Base-by-base conservation (phyloP, 805 yeast species). In the Metschnikowia reukaufii region DNA sequence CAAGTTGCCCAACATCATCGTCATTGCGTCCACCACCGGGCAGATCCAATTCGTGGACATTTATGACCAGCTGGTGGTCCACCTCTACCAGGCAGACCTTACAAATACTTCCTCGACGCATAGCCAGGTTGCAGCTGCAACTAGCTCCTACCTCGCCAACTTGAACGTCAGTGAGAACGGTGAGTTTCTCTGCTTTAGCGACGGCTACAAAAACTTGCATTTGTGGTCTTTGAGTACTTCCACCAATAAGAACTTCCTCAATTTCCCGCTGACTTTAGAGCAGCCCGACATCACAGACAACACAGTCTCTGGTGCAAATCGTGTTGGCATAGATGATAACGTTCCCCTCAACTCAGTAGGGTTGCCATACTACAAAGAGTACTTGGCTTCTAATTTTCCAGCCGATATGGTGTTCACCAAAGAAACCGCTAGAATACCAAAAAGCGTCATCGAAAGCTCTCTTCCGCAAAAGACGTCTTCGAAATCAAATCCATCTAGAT, bases 11-110 rank as follows among this genome's bases (percentile, higher is more conserved):
- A 86, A 87, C 32, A 82, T 86, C 30, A 79, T 89, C 37, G 63
- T 89, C 4, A 82, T 88, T 6, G 85, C 88, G 0, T 86, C 97
- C 0, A 74, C 75, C 17, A 65, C 79, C 18, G 98, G 98, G 15
- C 92, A 89, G 49, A 70, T 94, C 48, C 96, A 90, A 59, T 84
- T 90, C 54, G 78, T 89, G 20, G 97, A 94, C 64, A 77, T 87
- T 57, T 82, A 80, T 50, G 88, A 88, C 62, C 96, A 92, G n/a
- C 72, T 84, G 9, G 78, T 74, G 43, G 78, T 84, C 29, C 74
- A 70, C 42, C 64, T 88, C 9, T 83, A 83, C 61, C 95, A 88
- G 59, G 82, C 86, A 0, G 85, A 83, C 42, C 64, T 84, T 44
- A 42, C 56, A 20, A 41, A 29, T 15, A 20, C 45, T 23, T 12